Evolutionary conservation across 768 basidiomycete genomes (phyloP), one percentile per base, ranked within the genome.

Genomic region (Coprinellus micaceus): DNA sequence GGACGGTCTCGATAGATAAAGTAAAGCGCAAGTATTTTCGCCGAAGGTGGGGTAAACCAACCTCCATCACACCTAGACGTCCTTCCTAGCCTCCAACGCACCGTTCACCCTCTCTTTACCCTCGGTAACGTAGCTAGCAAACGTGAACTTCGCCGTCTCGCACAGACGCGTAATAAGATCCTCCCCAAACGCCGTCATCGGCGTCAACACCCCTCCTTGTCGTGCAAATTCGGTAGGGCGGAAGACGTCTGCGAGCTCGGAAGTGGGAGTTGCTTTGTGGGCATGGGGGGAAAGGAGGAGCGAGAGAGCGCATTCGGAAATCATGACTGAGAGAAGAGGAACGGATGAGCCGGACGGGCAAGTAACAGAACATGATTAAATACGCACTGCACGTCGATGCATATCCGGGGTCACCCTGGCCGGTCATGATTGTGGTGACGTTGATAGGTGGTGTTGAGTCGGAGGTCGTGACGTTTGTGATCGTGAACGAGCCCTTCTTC

Each of bases 171-270:
- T 78, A 33, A 94, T 73, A 36, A 95, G 69, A 6, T 83, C 81
- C 58, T 89, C 83, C 15, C 94, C 94, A 55, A 96, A 79, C 1
- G 90, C 94, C 3, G 82, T 84, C 69, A 87, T 82, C 0, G 94
- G 87, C 1, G 95, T 98, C 48, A 97, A 74, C 2, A 94, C 71
- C 1, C 95, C 94, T 12, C 94, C 94, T 45, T 75, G 69, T 48
- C 73, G 75, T 3, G 81, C 85, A 6, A 86, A 67, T 1, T 74
- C 60, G 0, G 91, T 51, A 2, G 13, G 13, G 26, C 49, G 82
- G 1, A 94, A 79, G 3, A 73, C 66, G 15, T 72, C 75, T 17
- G 80, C 73, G 26, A 75, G 64, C 12, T 59, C 58, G 24, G 67
- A 66, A 12, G 45, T 9, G 45, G 53, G 10, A 59, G 29, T 28